Percentiles rank a stretch among this genome's conserved stretches.
Conservation (phyloP, 2,329 filamentous ascomycete species). For the Onygenales sp. region DNA sequence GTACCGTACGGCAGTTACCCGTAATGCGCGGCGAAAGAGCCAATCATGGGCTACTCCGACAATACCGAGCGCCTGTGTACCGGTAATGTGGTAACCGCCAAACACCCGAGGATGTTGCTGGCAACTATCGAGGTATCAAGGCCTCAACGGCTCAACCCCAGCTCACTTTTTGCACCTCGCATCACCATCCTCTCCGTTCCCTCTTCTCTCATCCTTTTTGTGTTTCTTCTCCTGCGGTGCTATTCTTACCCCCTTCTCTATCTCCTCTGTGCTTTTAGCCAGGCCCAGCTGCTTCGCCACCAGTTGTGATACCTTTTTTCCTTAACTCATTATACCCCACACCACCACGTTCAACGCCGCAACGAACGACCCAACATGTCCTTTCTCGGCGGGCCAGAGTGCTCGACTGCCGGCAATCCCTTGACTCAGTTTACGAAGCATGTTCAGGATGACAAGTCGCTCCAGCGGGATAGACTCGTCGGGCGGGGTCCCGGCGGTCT, state of each 20-base stretch:
- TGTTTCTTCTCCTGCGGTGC: background rate
- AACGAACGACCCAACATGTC: slow-evolving; percentile 55
- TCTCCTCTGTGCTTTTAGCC: background rate
- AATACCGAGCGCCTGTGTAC: background rate
- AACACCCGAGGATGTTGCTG: slow-evolving; percentile 2
- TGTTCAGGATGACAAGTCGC: slow-evolving; percentile 87
- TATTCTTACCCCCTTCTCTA: background rate
- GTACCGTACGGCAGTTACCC: background rate
- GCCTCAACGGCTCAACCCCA: background rate
- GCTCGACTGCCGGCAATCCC: slow-evolving; percentile 91
- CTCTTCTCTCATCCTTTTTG: background rate
- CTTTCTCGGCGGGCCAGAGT: slow-evolving; percentile 91
- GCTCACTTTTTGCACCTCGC: background rate
- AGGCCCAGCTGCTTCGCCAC: too few relatives aligned
- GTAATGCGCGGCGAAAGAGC: background rate
- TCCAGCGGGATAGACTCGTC: slow-evolving; percentile 82
- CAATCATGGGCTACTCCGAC: too few relatives aligned
- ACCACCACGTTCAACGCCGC: background rate
- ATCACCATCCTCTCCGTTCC: background rate
- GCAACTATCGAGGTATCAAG: background rate
- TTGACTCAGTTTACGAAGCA: slow-evolving; percentile 97
- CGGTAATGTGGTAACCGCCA: background rate
- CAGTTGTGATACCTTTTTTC: background rate
- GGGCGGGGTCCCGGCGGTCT: slow-evolving; percentile 62
- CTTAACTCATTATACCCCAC: background rate